Evolutionary conservation across 331 rosid genomes (phyloP).

Genomic region (Saraca asoca): DNA sequence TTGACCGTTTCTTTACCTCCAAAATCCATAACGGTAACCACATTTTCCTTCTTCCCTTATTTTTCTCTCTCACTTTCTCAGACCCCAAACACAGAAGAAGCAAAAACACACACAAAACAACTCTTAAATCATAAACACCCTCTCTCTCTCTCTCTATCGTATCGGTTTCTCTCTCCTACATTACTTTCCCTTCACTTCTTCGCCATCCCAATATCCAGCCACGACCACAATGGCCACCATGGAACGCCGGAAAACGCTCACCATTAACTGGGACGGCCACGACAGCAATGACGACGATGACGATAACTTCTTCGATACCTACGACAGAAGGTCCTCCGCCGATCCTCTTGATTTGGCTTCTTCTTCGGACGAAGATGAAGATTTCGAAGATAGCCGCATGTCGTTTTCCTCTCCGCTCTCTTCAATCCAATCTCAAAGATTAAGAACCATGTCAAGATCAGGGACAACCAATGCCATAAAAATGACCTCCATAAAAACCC

Average conservation of each 20-base stretch:
- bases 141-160: neutral
- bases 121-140: neutral
- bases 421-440: constrained; percentile 35
- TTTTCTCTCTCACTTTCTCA: neutral
- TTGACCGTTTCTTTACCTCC: too few species aligned
- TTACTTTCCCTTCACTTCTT: neutral
- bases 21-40: neutral
- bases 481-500: too few species aligned
- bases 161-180: neutral
- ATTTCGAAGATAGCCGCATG: constrained; percentile 52
- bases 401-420: constrained; percentile 68
- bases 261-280: constrained; percentile 83
- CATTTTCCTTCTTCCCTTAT: neutral
- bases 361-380: constrained; percentile 50
- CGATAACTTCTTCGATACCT: constrained; percentile 60
- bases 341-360: constrained; percentile 42
- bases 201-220: neutral
- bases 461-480: neutral
- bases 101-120: neutral
- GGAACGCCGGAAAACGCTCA: constrained; percentile 70
- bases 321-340: constrained; percentile 49
- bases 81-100: too few species aligned
- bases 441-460: constrained; percentile 4
- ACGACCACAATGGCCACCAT: constrained; percentile 43
- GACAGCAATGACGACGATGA: constrained; percentile 60